Percentiles rank a stretch among this genome's conserved stretches.
phyloP scores from a whole-genome alignment of 2,329 filamentous ascomycete species.

The Pyrenochaeta sp. region DNA sequence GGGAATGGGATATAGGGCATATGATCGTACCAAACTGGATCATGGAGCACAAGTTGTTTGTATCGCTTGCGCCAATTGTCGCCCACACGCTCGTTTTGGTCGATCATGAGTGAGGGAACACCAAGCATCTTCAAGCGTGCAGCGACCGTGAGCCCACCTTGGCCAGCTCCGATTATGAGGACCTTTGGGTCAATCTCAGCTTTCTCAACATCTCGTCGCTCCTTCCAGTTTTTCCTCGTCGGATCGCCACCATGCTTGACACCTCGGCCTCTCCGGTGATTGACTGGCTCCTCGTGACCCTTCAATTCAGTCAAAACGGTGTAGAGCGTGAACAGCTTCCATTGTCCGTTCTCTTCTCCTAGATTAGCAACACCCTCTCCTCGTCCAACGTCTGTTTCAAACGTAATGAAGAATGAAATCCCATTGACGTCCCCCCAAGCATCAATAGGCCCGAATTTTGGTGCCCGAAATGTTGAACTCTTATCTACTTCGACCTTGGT shows the following conservation, averaged over 20 bases:
- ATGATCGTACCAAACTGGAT: slow-evolving; percentile 51
- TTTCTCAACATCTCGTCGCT: slow-evolving; percentile 38
- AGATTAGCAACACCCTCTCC: slow-evolving; percentile 47
- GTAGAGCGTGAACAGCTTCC: slow-evolving; percentile 52
- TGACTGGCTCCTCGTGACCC: slow-evolving; percentile 41
- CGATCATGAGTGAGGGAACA: slow-evolving; percentile 55
- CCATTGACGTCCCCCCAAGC: slow-evolving; percentile 39
- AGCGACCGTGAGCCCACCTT: slow-evolving; percentile 55
- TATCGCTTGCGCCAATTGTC: slow-evolving; percentile 59
- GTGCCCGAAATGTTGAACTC: slow-evolving; percentile 20
- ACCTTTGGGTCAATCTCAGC: slow-evolving; percentile 38
- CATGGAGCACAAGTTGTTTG: slow-evolving; percentile 54
- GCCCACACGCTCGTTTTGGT: slow-evolving; percentile 53
- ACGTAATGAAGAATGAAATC: slow-evolving; percentile 35
- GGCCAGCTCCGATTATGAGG: slow-evolving; percentile 52
- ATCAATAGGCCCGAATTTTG: slow-evolving; percentile 41
- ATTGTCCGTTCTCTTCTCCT: slow-evolving; percentile 42
- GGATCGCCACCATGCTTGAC: slow-evolving; percentile 41
- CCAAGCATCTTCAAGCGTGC: slow-evolving; percentile 56
- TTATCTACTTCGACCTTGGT: slow-evolving; percentile 42
- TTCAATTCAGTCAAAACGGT: slow-evolving; percentile 50
- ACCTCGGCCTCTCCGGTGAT: slow-evolving; percentile 34
- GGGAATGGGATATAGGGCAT: slow-evolving; percentile 49
- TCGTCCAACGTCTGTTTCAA: slow-evolving; percentile 41
- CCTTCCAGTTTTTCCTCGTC: slow-evolving; percentile 41